Base-by-base conservation (phyloP, 805 yeast genomes). In the Lipomyces spencermartinsiae region DNA sequence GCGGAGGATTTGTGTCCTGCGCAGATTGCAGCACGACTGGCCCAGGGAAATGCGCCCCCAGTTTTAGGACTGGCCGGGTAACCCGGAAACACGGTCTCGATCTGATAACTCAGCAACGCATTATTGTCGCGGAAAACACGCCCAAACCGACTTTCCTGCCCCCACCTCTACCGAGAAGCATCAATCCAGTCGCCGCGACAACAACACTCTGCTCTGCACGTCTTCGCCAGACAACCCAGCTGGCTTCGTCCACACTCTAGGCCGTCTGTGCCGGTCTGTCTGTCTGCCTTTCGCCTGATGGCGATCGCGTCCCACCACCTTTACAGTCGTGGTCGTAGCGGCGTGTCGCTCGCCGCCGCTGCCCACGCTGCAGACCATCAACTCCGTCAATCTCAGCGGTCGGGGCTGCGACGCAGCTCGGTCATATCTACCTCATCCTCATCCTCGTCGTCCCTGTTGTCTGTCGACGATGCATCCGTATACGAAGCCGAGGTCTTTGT, bases 401-500 rank as follows among this genome's bases (percentile, higher is more conserved):
- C 53, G 29, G 54, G 7, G 39, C 46, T 22, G 22, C 62, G 66
- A 37, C 46, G 51, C 10, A n/a, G 12, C 29, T 35, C 59, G 16
- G 53, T 31, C 43, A 0, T 33, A 19, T 49, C 49, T 22, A 49
- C 53, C 19, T 63, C 56, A 7, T 57, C 60, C 25, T 55, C 66
- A n/a, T 59, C 67, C 22, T 62, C 56, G 51, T 49, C 70, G 25
- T 55, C 68, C 7, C 51, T 58, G 25, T 39, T 55, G 35, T 62
- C 68, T 57, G 62, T 64, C n/a, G 57, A 35, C 59, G 72, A 67
- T 43, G 68, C 66, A 16, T 66, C 72, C 12, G 66, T 69, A 2
- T 69, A 69, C 64, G 71, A 69, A 46, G 72, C 72, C 39, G 72
- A 69, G 57, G 68, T 67, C 19, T 55, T 61, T 51, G 53, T 59